Conservation (phyloP, 2,329 filamentous ascomycete species). For the Neofusicoccum umdonicola region DNA sequence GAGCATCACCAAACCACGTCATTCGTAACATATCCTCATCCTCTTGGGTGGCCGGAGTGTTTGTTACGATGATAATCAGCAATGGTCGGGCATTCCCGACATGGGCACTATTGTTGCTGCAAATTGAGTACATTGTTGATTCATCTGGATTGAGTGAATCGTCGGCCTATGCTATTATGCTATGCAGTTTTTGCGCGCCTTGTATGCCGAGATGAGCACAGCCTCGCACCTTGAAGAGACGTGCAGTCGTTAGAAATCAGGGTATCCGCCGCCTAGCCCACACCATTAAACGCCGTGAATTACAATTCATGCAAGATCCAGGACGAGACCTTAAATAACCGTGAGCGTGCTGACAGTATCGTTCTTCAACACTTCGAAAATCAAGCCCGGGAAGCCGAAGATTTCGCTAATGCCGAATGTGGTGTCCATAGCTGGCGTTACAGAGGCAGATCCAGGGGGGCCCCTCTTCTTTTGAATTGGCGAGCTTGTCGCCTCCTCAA, state of each 20-base stretch:
- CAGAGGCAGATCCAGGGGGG: conserved; percentile 27
- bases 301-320: neutral
- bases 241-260: neutral
- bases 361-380: conserved; percentile 95
- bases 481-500: conserved; percentile 61
- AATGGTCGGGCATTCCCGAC: neutral
- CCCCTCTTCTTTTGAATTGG: conserved; percentile 26
- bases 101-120: neutral
- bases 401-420: conserved; percentile 74
- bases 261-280: conserved; percentile 8
- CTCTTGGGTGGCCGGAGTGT: neutral
- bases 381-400: conserved; percentile 87
- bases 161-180: neutral
- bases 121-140: neutral
- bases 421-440: conserved; percentile 43
- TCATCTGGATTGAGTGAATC: neutral
- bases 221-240: neutral
- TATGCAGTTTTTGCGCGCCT: neutral
- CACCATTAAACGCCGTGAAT: neutral
- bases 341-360: conserved; percentile 86
- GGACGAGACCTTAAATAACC: conserved; percentile 61
- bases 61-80: neutral
- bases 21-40: neutral
- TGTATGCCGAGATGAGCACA: neutral
- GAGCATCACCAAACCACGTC: neutral